These are phyloP conservation scores for Tolypocladium ovalisporum DNA, from an alignment of 2,329 filamentous ascomycete genomes.

Conservation along the genomic window DNA sequence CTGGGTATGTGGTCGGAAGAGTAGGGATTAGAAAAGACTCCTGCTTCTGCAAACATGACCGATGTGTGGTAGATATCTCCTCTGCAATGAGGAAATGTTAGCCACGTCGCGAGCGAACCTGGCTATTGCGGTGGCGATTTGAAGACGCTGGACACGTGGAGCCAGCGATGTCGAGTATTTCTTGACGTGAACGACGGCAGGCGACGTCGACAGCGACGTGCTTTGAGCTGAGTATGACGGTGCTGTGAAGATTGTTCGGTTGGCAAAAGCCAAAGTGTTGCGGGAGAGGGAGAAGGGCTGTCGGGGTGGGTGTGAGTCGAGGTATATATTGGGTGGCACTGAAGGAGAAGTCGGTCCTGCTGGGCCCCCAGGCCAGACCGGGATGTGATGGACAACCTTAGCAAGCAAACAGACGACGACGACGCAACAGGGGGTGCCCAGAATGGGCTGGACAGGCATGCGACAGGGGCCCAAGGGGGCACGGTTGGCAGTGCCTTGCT, in stretches of 20 bases:
- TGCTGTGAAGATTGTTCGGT: constrained; percentile 13
- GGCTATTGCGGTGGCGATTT: constrained; percentile 12
- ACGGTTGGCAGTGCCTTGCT: background rate
- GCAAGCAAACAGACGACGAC: background rate
- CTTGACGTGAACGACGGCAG: constrained; percentile 9
- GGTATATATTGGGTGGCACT: constrained; percentile 19
- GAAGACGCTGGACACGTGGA: constrained; percentile 15
- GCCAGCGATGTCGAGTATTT: constrained; percentile 11
- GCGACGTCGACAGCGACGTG: constrained; percentile 17
- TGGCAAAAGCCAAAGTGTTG: constrained; percentile 28
- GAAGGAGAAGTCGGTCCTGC: background rate
- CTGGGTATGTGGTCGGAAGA: constrained; percentile 51
- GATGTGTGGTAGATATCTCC: constrained; percentile 22
- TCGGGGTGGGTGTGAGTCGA: constrained; percentile 15
- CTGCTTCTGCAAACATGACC: constrained; percentile 47
- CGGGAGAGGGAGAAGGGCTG: constrained; percentile 12
- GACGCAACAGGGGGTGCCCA: constrained; percentile 1
- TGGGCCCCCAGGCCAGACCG: background rate
- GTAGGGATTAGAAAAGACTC: constrained; percentile 42
- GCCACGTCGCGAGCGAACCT: constrained; percentile 18
- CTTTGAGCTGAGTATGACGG: constrained; percentile 7
- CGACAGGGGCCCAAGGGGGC: constrained; percentile 7
- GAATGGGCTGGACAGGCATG: constrained; percentile 12
- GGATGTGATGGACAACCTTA: background rate
- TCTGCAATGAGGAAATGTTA: constrained; percentile 14